These are phyloP conservation scores for Blepharisma japonicum DNA, from an alignment of 73 alveolate species.

Conservation along the genomic window DNA sequence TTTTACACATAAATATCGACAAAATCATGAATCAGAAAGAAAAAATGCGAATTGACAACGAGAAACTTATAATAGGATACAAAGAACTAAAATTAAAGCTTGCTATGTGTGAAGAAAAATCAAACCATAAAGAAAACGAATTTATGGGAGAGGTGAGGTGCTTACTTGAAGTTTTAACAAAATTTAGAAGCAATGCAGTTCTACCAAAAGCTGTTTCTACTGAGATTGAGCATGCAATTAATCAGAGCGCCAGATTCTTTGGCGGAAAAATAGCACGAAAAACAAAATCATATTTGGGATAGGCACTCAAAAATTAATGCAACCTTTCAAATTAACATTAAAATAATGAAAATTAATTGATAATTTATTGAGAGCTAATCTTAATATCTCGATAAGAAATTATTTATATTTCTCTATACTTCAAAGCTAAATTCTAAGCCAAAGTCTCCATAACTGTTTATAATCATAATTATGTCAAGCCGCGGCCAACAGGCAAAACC, in stretches of 20 bases:
- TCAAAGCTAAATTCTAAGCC: no score
- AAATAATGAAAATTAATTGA: no score
- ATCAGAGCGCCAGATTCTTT: slow-evolving; percentile 2
- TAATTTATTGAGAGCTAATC: no score
- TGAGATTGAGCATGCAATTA: slow-evolving; percentile 10
- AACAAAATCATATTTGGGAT: no score
- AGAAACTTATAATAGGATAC: not conserved
- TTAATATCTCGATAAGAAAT: no score
- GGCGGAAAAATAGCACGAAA: not conserved
- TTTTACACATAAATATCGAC: not conserved
- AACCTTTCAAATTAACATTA: no score
- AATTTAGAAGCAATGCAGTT: not conserved
- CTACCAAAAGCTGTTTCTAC: not conserved
- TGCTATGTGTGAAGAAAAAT: slow-evolving; percentile 16
- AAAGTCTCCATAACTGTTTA: no score
- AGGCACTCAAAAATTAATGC: no score
- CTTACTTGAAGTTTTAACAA: not conserved
- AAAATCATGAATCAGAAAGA: slow-evolving; percentile 18
- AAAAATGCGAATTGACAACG: not conserved
- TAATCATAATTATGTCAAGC: no score
- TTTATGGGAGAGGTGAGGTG: not conserved
- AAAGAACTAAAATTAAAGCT: slow-evolving; percentile 6
- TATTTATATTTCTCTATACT: no score
- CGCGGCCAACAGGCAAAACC: no score
- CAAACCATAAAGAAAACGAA: not conserved